Evolutionary conservation across 345 rosid species (phyloP), one percentile per base, ranked within the genome.

Genomic region (Corchorus olitorius): DNA sequence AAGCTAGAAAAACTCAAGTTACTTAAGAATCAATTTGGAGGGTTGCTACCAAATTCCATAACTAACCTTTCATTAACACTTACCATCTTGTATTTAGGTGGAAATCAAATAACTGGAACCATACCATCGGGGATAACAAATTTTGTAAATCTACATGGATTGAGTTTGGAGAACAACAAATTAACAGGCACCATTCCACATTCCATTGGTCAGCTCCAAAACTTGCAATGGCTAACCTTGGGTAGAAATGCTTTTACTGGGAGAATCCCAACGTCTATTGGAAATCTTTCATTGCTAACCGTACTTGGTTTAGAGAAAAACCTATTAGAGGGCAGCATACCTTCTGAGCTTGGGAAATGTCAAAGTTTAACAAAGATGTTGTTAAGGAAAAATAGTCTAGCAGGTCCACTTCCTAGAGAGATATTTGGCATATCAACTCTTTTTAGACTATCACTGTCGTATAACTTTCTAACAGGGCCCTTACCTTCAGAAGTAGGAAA

Each of bases 401-500:
- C 61, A 7, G 33, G 61, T 19, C 3, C 0, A 2, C 17, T 45
- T 19, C 53, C 70, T 17, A n/a, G 2, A 11, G 34, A 39, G 33
- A 65, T 65, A 17, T 43, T 43, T 19, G 19, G 35, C 16, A 43
- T 43, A 45, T 0, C 0, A 43, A 19, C 52, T 4, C 61, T 56
- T 33, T 56, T 45, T 45, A 0, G 1, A 17, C 53, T 65, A n/a
- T n/a, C 35, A 19, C 17, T 65, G 17, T 65, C 34, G 7, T 0
- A 54, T 3, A 72, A 72, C 33, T 33, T 39, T 12, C 8, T 72
- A 2, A 55, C 6, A 17, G 75, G 75, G 3, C 5, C 46, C 5
- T 19, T 72, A 27, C 75, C 75, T 37, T 55, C 12, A n/a, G 64
- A 72, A 11, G 33, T 72, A 12, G 75, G 60, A 6, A 10, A 19